Base-by-base conservation (phyloP, 2,329 filamentous ascomycete species). In the Cercospora sp. region DNA sequence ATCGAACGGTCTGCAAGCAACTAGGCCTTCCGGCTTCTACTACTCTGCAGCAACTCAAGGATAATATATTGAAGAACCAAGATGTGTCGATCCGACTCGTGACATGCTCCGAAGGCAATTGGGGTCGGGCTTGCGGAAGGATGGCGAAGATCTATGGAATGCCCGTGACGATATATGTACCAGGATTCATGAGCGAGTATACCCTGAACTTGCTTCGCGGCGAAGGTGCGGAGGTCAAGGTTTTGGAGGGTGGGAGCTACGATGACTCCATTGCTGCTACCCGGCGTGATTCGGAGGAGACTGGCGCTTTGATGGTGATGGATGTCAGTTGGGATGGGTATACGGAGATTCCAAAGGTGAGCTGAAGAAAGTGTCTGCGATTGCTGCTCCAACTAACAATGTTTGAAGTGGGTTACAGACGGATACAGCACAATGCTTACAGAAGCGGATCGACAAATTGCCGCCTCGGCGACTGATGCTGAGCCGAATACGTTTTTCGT, bases 91-190 rank as follows among this genome's bases (percentile, higher is more conserved):
- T 88, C 20, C 79, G 74, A 0, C 76, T 92, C 0, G 84, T 89
- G 48, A 87, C 90, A 0, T 88, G 89, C 1, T 92, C 90, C 0
- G 91, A 92, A 60, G 92, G 91, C 0, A 94, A 94, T 71, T 90
- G 91, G 82, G 91, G 92, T 0, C 82, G 91, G 1, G 91, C 92
- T 0, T 85, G 93, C 1, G 89, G 90, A 0, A 82, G 86, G 6
- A 92, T 94, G 87, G 89, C 85, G 0, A 81, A 79, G 48, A 82
- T 88, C 10, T 79, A 94, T 9, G 82, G 80, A 0, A 78, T 92
- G 0, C 74, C 80, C 0, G 84, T 84, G 0, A 80, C 81, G 16
- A 87, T 94, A 4, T 90, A 87, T 72, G 89, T 93, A 1, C 90
- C 91, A 0, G 74, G 74, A 0, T 83, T 81, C 26, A 87, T 92